Conservation (phyloP, 345 rosid genomes). For the Hibiscus trionum region DNA sequence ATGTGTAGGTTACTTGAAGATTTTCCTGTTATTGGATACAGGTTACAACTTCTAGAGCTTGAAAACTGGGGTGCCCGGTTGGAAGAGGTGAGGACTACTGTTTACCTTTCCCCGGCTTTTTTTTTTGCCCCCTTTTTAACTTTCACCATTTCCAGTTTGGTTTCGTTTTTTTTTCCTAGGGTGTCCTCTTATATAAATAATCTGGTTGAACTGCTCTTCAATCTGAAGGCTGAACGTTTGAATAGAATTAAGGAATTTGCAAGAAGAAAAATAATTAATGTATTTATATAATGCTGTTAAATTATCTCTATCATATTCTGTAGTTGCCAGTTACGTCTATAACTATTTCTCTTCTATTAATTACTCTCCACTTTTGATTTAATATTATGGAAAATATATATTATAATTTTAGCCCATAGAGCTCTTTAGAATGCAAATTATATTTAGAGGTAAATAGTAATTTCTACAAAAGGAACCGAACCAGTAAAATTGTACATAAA, state of each 20-base stretch:
- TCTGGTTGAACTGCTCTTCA: not conserved
- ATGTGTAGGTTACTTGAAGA: not conserved
- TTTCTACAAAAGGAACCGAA: too few species aligned
- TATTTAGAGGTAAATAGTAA: too few species aligned
- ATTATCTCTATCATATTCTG: too few species aligned
- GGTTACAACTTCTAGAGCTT: slow-evolving; percentile 4
- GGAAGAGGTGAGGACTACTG: slow-evolving; percentile 8
- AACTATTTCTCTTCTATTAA: too few species aligned
- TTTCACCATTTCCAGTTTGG: not conserved
- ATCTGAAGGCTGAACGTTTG: not conserved
- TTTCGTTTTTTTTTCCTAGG: not conserved
- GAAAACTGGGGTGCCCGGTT: not conserved
- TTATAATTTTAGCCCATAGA: too few species aligned
- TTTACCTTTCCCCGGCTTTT: not conserved
- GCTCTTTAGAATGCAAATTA: too few species aligned
- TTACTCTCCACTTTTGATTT: not conserved
- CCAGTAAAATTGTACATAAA: too few species aligned
- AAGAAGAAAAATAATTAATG: not conserved
- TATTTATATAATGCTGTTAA: not conserved
- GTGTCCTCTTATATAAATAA: not conserved
- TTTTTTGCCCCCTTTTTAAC: not conserved
- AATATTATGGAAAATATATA: too few species aligned
- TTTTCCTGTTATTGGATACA: not conserved
- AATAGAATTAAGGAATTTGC: not conserved
- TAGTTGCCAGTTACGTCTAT: too few species aligned